Evolutionary conservation across 192 early-diverging fungal species (phyloP).

Genomic region (Gigaspora rosea): DNA sequence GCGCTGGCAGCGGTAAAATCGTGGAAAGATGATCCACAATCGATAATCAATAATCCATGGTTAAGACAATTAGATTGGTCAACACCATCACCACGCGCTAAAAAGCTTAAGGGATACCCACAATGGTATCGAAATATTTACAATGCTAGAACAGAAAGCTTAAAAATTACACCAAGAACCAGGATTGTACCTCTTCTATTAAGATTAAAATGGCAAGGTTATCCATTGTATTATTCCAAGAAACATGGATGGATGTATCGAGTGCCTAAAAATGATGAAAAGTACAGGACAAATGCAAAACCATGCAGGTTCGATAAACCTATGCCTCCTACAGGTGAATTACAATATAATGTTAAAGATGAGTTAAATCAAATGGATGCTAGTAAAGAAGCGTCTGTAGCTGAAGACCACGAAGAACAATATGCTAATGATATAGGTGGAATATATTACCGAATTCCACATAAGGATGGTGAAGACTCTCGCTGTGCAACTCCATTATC

Average conservation of each 20-base stretch:
- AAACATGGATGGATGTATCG: constrained; percentile 83
- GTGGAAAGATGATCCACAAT: constrained; percentile 34
- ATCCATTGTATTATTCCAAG: constrained; percentile 72
- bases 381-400: not conserved
- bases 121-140: constrained; percentile 86
- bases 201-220: constrained; percentile 78
- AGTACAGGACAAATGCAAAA: constrained; percentile 27
- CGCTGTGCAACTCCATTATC: constrained; percentile 86
- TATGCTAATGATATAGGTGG: constrained; percentile 45
- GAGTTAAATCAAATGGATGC: not conserved
- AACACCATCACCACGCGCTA: constrained; percentile 46
- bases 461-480: constrained; percentile 76
- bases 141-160: constrained; percentile 52
- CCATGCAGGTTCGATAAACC: constrained; percentile 38
- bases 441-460: constrained; percentile 77
- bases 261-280: constrained; percentile 55
- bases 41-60: constrained; percentile 72
- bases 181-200: constrained; percentile 82
- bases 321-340: not conserved
- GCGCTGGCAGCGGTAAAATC: constrained; percentile 47
- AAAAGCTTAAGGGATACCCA: constrained; percentile 59
- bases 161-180: constrained; percentile 72
- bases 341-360: not conserved
- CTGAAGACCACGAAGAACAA: constrained; percentile 45
- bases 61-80: constrained; percentile 79